phyloP scores from a whole-genome alignment of 345 rosid genomes.

The Populus alba region DNA sequence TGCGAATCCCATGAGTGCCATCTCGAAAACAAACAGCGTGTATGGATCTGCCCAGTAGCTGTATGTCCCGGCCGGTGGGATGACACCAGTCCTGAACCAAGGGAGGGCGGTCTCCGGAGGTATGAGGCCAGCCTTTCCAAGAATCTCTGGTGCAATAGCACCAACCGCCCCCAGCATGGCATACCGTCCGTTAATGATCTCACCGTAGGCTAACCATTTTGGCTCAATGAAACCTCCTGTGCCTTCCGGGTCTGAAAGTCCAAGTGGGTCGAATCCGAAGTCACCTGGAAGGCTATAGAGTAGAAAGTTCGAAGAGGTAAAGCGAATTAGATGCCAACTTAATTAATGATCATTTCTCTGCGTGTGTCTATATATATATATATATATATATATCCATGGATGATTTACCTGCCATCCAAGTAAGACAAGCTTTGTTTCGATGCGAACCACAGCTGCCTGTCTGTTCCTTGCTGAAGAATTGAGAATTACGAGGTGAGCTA shows the following conservation, averaged over 20 bases:
- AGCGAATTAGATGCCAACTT: neutral
- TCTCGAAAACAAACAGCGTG: conserved; percentile 82
- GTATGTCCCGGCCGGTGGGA: conserved; percentile 96
- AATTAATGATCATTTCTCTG: neutral
- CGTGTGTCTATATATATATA: neutral
- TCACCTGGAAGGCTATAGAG: conserved; percentile 81
- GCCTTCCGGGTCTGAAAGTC: conserved; percentile 97
- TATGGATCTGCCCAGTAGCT: conserved; percentile 92
- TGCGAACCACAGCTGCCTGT: conserved; percentile 91
- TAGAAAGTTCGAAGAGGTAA: neutral
- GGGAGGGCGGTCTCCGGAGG: conserved; percentile 88
- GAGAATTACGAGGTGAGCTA: neutral
- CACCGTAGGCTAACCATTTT: conserved; percentile 92
- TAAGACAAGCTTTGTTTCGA: conserved; percentile 84
- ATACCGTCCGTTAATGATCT: conserved; percentile 74
- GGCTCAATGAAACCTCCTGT: conserved; percentile 94
- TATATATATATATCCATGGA: neutral
- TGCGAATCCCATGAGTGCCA: conserved; percentile 97
- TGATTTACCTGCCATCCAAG: conserved; percentile 88
- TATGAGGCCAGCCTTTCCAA: conserved; percentile 77
- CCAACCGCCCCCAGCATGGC: conserved; percentile 90
- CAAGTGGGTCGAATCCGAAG: conserved; percentile 89
- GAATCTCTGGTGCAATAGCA: conserved; percentile 84
- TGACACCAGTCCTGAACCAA: conserved; percentile 94
- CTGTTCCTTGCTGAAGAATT: conserved; percentile 70